Evolutionary conservation across 2,329 filamentous ascomycete genomes (phyloP).

Genomic region (Colletotrichum sp.): DNA sequence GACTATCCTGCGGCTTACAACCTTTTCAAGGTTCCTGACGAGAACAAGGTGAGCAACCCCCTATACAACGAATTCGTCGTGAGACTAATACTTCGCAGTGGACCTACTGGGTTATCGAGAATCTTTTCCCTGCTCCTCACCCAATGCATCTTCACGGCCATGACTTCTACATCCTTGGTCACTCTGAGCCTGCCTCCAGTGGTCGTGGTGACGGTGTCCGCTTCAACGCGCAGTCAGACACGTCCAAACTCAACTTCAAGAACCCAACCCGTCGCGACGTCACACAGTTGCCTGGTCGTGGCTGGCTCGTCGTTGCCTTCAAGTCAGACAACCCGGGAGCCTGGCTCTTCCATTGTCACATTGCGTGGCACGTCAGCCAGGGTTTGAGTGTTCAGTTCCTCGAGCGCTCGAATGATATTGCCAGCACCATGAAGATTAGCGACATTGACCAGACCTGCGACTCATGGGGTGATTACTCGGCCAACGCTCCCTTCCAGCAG

Average conservation of each 20-base stretch:
- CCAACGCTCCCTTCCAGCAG: background rate
- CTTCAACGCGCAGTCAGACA: constrained; percentile 34
- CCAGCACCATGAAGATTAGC: background rate
- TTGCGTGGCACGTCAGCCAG: constrained; percentile 52
- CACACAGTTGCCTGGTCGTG: constrained; percentile 43
- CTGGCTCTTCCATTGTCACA: constrained; percentile 53
- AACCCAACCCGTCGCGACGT: constrained; percentile 54
- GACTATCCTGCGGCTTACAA: constrained; percentile 10
- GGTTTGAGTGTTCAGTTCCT: constrained; percentile 59
- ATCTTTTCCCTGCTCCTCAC: constrained; percentile 14
- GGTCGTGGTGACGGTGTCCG: constrained; percentile 1
- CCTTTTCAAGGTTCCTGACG: constrained; percentile 9
- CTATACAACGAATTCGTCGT: rapidly evolving
- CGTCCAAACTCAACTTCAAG: constrained; percentile 36
- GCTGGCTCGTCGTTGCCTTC: constrained; percentile 53
- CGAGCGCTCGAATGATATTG: constrained; percentile 33
- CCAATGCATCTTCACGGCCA: constrained; percentile 33
- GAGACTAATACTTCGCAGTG: background rate
- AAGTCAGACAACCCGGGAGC: constrained; percentile 53
- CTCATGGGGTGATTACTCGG: background rate
- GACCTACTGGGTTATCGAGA: constrained; percentile 21
- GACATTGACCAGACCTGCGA: constrained; percentile 1
- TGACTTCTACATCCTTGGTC: constrained; percentile 50
- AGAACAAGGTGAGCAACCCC: background rate
- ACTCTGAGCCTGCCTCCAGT: constrained; percentile 18